A percentile compares a stretch with the other conserved stretches of the same genome.
These are phyloP conservation scores for Cladosporium oxysporum DNA, from an alignment of 2,329 filamentous ascomycete species.

Conservation along the genomic window DNA sequence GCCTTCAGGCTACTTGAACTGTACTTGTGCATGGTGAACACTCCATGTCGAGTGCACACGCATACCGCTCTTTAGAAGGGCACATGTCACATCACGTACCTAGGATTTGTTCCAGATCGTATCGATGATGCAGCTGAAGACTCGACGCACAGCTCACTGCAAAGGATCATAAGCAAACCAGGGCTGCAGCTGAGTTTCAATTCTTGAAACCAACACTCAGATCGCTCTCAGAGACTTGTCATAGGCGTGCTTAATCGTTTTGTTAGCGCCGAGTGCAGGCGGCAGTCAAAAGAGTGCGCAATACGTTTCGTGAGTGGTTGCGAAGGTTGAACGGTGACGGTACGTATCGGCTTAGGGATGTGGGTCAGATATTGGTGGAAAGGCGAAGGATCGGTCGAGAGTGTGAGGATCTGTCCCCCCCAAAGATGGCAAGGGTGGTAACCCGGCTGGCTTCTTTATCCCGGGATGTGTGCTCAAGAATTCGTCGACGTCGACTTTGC, in stretches of 20 bases:
- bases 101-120: neutral
- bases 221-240: neutral
- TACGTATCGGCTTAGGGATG: constrained; percentile 7
- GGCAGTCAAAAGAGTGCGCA: neutral
- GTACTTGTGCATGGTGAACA: neutral
- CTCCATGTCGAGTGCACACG: neutral
- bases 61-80: constrained; percentile 7
- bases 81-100: constrained; percentile 4
- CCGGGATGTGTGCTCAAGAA: neutral
- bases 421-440: neutral
- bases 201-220: constrained; percentile 12
- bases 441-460: neutral
- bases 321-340: neutral
- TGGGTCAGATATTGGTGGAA: constrained; percentile 16
- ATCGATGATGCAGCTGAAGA: constrained; percentile 8
- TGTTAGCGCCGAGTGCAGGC: constrained; percentile 6
- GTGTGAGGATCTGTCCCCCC: neutral
- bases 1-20: neutral
- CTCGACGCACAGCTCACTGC: neutral
- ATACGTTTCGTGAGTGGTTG: constrained; percentile 3
- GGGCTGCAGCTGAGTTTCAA: constrained; percentile 11
- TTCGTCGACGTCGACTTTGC: neutral
- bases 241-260: neutral
- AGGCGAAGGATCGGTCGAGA: constrained; percentile 10
- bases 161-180: neutral